Conservation (phyloP, 2,329 filamentous ascomycete species). For the Talaromyces sp. region DNA sequence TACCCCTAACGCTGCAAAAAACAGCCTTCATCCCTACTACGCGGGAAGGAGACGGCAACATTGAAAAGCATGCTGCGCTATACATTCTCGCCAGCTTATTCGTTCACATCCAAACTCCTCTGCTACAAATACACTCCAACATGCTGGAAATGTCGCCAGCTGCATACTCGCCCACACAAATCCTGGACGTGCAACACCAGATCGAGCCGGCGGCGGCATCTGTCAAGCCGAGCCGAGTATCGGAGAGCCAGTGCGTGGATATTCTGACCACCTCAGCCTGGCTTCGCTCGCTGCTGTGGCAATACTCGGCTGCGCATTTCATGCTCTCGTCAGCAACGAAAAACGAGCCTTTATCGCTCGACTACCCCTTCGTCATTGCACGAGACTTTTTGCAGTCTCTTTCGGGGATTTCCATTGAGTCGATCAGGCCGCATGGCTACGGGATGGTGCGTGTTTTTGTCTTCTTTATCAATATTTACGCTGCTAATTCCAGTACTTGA, state of each 20-base stretch:
- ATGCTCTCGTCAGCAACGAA: conserved; percentile 13
- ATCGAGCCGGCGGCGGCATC: background rate
- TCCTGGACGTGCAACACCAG: background rate
- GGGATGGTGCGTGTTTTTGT: conserved; percentile 4
- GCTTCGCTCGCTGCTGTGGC: conserved; percentile 15
- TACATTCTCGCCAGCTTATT: background rate
- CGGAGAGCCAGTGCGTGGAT: conserved; percentile 9
- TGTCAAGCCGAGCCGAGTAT: background rate
- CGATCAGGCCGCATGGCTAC: conserved; percentile 8
- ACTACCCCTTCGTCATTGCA: conserved; percentile 9
- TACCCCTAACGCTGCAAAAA: conserved; percentile 7
- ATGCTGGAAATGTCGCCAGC: background rate
- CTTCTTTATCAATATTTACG: background rate
- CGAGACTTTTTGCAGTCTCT: conserved; percentile 9
- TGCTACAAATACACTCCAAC: background rate
- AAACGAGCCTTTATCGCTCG: conserved; percentile 5
- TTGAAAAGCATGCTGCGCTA: background rate
- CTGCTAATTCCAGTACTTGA: background rate
- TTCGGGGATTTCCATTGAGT: conserved; percentile 3
- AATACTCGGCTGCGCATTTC: conserved; percentile 16
- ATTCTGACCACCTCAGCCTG: conserved; percentile 15
- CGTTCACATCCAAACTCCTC: background rate
- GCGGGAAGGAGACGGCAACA: background rate
- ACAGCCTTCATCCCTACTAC: background rate
- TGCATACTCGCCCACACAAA: background rate